phyloP scores from a whole-genome alignment of 2,329 filamentous ascomycete genomes.

The Aquanectria penicillioides region DNA sequence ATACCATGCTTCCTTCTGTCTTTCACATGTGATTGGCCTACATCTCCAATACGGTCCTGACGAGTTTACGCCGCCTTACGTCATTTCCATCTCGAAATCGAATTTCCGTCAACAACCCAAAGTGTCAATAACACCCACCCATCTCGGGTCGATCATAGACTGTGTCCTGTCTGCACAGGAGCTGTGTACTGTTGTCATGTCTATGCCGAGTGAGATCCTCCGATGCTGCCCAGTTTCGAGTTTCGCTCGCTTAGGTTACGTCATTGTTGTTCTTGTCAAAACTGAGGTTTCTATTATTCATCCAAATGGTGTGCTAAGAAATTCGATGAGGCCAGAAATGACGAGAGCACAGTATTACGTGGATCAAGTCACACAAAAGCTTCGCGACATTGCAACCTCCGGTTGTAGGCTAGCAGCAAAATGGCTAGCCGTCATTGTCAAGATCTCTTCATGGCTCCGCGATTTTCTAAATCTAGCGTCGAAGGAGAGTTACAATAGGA shows the following conservation, averaged over 20 bases:
- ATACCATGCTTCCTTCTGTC: background rate
- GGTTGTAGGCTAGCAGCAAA: background rate
- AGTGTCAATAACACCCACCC: background rate
- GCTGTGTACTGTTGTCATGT: background rate
- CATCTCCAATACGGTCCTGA: background rate
- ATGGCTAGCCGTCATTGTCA: background rate
- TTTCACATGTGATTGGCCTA: background rate
- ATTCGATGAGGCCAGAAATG: background rate
- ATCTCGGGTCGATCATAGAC: background rate
- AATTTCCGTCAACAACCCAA: background rate
- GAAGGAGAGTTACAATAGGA: background rate
- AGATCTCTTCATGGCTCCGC: background rate
- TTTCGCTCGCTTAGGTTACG: background rate
- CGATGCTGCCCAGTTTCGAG: background rate
- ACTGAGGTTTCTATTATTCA: background rate
- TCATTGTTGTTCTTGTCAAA: background rate
- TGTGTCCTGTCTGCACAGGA: background rate
- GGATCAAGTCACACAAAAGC: background rate
- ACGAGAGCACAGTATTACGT: background rate
- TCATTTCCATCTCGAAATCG: background rate
- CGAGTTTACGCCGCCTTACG: background rate
- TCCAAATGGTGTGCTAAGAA: background rate
- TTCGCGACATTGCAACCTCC: background rate
- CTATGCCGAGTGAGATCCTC: background rate
- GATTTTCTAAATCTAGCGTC: background rate